Conservation (phyloP, 495 filamentous ascomycete genomes). For the Hyaloscypha hepaticicola region DNA sequence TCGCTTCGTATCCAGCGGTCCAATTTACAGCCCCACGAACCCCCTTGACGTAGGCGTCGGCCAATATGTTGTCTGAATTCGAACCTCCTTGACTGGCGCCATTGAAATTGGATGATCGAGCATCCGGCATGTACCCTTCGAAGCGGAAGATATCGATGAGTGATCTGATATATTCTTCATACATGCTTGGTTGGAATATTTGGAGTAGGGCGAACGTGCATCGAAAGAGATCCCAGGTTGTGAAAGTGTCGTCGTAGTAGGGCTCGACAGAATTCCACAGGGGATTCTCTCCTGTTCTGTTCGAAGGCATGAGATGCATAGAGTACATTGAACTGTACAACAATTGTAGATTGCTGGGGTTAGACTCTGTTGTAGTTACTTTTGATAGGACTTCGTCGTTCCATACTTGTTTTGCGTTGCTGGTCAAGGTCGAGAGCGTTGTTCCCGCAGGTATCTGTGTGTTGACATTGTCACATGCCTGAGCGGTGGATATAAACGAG, state of each 20-base stretch:
- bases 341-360: slow-evolving; percentile 53
- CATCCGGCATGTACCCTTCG: slow-evolving; percentile 66
- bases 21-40: slow-evolving; percentile 63
- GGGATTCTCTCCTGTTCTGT: slow-evolving; percentile 72
- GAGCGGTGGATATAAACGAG: slow-evolving; percentile 63
- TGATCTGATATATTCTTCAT: slow-evolving; percentile 66
- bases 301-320: slow-evolving; percentile 69
- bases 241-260: slow-evolving; percentile 61
- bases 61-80: slow-evolving; percentile 72
- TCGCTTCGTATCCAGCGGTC: slow-evolving; percentile 65
- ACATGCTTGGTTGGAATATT: slow-evolving; percentile 56
- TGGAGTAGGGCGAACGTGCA: slow-evolving; percentile 64
- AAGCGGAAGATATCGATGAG: slow-evolving; percentile 69
- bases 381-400: slow-evolving; percentile 61
- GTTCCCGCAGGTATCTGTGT: slow-evolving; percentile 55
- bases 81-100: slow-evolving; percentile 68
- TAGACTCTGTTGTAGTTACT: slow-evolving; percentile 57
- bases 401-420: slow-evolving; percentile 52
- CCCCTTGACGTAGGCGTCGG: slow-evolving; percentile 73
- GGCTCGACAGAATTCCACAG: slow-evolving; percentile 64
- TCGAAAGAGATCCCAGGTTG: slow-evolving; percentile 60
- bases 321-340: slow-evolving; percentile 67
- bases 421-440: slow-evolving; percentile 46
- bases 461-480: slow-evolving; percentile 61
- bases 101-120: slow-evolving; percentile 68